Base-by-base conservation (phyloP, 2,329 filamentous ascomycete species). In the Trichoderma sp. region DNA sequence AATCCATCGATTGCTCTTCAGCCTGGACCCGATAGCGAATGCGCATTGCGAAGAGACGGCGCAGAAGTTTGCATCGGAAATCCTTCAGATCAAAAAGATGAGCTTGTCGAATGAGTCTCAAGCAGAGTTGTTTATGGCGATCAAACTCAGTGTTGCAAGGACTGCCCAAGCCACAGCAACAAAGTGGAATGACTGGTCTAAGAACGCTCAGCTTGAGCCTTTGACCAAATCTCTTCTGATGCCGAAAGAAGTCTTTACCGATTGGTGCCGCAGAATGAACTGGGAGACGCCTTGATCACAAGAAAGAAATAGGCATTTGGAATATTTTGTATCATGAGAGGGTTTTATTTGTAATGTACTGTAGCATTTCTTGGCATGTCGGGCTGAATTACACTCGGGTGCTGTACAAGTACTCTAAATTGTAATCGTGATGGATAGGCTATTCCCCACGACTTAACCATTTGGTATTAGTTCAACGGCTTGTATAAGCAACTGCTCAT, bases 121-220 rank as follows among this genome's bases (percentile, higher is more conserved):
- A 8, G 56, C 66, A 14, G 46, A 61, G 26, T 58, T 68, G 18
- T 68, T 68, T 16, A 60, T 68, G 66, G 56, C 49, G 5, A 68
- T 68, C 18, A 68, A 68, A 26, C 24, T 61, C 1, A 21, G 24
- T 13, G 66, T 68, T 1, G 56, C 66, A 16, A 43, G 32, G 16
- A 28, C 8, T n/a, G 60, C 66, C 14, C 46, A 32, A 26, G 26
- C 26, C 14, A 68, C 66, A n/a, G 66, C 56, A 11, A 34, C 24
- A 4, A 61, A 58, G 32, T 68, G 66, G 66, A 51, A 34, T 6
- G 43, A 55, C 24, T 68, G 58, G 46, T 28, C 10, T 4, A 49
- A 26, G n/a, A 34, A 37, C 13, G 51, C 34, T 13, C 32, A 46
- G 7, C 13, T 14, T 13, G 5, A 21, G 3, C 14, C 28, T 16